Evolutionary conservation across 352 stramenopile species (phyloP), one percentile per base, ranked within the genome.

Genomic region (Globisporangium alternatum): DNA sequence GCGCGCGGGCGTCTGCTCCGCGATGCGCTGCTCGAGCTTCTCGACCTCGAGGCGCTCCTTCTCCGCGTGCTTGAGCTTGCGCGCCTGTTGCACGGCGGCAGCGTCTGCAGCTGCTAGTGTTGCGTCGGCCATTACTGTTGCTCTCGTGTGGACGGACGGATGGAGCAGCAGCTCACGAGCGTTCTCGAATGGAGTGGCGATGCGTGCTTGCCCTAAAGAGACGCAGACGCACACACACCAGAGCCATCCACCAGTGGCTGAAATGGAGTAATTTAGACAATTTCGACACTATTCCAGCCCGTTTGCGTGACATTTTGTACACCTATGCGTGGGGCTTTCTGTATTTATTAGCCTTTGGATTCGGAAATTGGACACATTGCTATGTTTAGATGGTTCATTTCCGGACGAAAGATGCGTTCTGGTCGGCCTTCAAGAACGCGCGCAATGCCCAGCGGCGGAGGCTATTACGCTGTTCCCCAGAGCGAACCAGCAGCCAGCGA

Each of bases 31-130:
- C 58, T 90, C 79, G 28, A 96, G 64, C 15, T 65, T 63, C 68
- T 89, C 81, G 44, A 96, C 73, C 60, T 96, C 88, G 44, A 82
- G 74, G 12, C 67, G 66, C 66, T 95, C 86, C 56, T 80, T 78
- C 70, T 93, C 86, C 31, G 89, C 87, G 54, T 84, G 77, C 73
- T 91, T 93, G 60, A 93, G 41, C 56, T 80, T 83, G 56, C 69
- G 71, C 39, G 73, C 63, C 13, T 70, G 54, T 22, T 75, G 62
- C n/a, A 48, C 67, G n/a, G 56, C 59, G 15, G 41, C 19, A 31
- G 33, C 15, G 35, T 21, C n/a, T 45, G 45, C 21, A 54, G 53
- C 39, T 45, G 7, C 17, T 62, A 49, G 8, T 49, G n/a, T 13
- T 49, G 19, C 22, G 19, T 25, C 52, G 52, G 15, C 52, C 31